phyloP scores from a whole-genome alignment of 1,284 basidiomycete genomes.

The Marasmius sp. region DNA sequence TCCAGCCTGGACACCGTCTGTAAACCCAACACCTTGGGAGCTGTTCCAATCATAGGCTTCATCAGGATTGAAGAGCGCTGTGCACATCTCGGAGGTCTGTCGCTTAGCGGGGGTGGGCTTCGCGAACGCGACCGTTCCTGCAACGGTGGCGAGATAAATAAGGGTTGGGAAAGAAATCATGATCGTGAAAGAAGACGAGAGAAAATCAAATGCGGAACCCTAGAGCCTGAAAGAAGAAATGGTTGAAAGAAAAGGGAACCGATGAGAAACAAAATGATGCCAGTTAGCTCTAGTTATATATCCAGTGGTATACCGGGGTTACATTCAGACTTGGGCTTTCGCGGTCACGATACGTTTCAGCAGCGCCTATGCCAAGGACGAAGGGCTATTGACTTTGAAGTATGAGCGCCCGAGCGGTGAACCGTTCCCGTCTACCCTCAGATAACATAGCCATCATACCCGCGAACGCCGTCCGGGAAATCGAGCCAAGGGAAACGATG shows the following conservation, averaged over 20 bases:
- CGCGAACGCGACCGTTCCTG: background rate
- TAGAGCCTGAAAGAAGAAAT: background rate
- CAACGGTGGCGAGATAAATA: background rate
- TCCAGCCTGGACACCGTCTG: background rate
- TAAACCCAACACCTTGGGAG: constrained; percentile 1
- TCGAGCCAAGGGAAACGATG: no score
- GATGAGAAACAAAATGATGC: background rate
- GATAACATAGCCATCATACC: no score
- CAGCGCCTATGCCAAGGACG: no score
- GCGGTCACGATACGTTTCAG: no score
- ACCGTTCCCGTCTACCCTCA: no score
- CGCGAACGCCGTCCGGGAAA: no score
- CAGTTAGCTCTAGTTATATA: background rate
- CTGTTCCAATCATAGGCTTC: constrained; percentile 8
- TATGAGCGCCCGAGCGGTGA: no score
- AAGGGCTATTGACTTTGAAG: no score
- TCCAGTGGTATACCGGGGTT: no score
- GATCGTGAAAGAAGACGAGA: no score
- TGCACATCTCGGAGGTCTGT: background rate
- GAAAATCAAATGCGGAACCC: background rate
- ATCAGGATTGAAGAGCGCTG: background rate
- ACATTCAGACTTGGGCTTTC: no score
- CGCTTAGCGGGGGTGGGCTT: background rate
- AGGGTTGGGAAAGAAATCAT: constrained; percentile 6
- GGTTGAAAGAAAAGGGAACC: background rate